Conservation (phyloP, 2,329 filamentous ascomycete species). For the Aspergillus fructus region DNA sequence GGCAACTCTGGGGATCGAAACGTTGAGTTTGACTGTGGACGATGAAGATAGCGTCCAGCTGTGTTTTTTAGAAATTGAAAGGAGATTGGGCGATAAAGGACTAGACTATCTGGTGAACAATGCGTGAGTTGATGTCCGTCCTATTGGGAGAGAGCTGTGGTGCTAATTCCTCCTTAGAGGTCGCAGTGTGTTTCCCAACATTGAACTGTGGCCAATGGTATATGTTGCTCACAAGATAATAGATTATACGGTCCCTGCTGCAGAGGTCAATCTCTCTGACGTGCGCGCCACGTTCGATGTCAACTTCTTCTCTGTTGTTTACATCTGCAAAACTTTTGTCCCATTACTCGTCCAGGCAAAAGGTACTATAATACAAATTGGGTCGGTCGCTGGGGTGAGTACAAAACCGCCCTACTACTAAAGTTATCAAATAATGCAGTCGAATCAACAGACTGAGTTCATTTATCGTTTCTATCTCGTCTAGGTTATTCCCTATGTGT, state of each 20-base stretch:
- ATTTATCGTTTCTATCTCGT: not conserved
- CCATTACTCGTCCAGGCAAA: constrained; percentile 51
- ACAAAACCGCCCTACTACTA: not conserved
- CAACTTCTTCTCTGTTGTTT: constrained; percentile 60
- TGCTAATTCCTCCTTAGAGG: constrained; percentile 22
- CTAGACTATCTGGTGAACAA: constrained; percentile 62
- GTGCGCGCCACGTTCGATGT: constrained; percentile 50
- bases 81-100: constrained; percentile 46
- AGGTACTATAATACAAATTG: constrained; percentile 48
- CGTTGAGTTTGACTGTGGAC: constrained; percentile 55
- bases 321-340: constrained; percentile 56
- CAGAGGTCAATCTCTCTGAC: constrained; percentile 54
- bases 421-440: not conserved
- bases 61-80: constrained; percentile 48
- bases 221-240: constrained; percentile 6
- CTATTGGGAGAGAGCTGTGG: not conserved
- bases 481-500: constrained; percentile 46
- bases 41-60: constrained; percentile 48
- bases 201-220: not conserved
- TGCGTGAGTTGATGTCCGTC: constrained; percentile 37
- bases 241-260: constrained; percentile 59
- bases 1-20: constrained; percentile 53
- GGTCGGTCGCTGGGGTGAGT: constrained; percentile 43
- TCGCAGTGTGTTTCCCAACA: constrained; percentile 26
- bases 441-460: not conserved